Conservation (phyloP, 352 stramenopile genomes). For the Pythium brachiatum region DNA sequence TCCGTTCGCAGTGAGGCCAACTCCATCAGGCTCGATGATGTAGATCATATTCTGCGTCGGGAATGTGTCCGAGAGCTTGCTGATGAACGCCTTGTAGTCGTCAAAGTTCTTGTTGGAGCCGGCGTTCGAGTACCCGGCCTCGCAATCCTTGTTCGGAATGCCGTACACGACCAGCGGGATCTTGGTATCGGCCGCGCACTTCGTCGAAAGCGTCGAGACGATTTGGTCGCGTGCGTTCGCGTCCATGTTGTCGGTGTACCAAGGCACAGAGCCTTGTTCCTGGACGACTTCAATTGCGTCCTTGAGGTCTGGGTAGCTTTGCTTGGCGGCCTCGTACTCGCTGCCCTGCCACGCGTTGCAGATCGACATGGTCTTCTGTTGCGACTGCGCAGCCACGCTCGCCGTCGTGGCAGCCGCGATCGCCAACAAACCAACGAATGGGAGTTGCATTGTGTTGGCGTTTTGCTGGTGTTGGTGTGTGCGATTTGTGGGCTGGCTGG, state of each 20-base stretch:
- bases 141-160: conserved; percentile 37
- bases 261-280: conserved; percentile 20
- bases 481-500: background rate
- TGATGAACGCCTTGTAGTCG: conserved; percentile 30
- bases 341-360: conserved; percentile 9
- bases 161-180: conserved; percentile 33
- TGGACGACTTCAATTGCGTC: conserved; percentile 21
- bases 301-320: conserved; percentile 17
- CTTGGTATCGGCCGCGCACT: conserved; percentile 18
- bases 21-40: conserved; percentile 33
- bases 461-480: background rate
- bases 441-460: background rate
- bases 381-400: background rate
- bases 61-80: conserved; percentile 12
- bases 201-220: conserved; percentile 1
- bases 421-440: background rate
- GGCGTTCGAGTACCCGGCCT: conserved; percentile 25
- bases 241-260: conserved; percentile 30
- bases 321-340: conserved; percentile 20
- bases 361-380: conserved; percentile 12
- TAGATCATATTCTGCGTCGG: conserved; percentile 30
- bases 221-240: background rate
- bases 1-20: conserved; percentile 23
- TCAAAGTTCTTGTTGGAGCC: conserved; percentile 29
- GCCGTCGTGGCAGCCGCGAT: background rate